Evolutionary conservation across 1,139 yeast genomes (phyloP).

Genomic region (Geotrichum aggregatum): DNA sequence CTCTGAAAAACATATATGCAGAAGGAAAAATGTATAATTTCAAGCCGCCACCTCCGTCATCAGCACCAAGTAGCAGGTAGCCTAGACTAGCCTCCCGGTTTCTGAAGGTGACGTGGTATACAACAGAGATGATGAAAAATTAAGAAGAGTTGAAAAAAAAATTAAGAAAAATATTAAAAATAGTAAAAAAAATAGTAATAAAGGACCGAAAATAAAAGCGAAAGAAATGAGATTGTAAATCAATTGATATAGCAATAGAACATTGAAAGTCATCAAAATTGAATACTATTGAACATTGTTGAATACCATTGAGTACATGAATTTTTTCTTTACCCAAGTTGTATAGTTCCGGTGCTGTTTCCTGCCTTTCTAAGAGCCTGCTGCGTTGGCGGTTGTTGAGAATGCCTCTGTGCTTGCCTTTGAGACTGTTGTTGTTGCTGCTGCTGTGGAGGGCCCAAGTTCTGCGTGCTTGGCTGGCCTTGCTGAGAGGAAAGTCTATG

Average conservation of each 20-base stretch:
- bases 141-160: neutral
- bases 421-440: neutral
- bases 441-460: neutral
- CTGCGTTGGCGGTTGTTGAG: slow-evolving; percentile 1
- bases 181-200: too few species aligned
- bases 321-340: slow-evolving; percentile 6
- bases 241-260: too few species aligned
- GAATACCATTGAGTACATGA: too few species aligned
- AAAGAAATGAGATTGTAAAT: too few species aligned
- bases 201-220: too few species aligned
- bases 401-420: neutral
- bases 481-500: too few species aligned
- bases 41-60: slow-evolving; percentile 50
- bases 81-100: too few species aligned
- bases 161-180: neutral
- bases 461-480: too few species aligned
- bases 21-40: slow-evolving; percentile 67
- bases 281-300: too few species aligned
- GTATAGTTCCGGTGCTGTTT: slow-evolving; percentile 10
- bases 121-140: too few species aligned
- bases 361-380: slow-evolving; percentile 1
- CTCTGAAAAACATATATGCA: slow-evolving; percentile 61
- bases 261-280: too few species aligned
- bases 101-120: too few species aligned
- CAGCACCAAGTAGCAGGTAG: neutral